Percentiles rank a stretch among this genome's conserved stretches.
Evolutionary conservation across 306 rosid species (phyloP).

Genomic region (Begonia loranthoides): DNA sequence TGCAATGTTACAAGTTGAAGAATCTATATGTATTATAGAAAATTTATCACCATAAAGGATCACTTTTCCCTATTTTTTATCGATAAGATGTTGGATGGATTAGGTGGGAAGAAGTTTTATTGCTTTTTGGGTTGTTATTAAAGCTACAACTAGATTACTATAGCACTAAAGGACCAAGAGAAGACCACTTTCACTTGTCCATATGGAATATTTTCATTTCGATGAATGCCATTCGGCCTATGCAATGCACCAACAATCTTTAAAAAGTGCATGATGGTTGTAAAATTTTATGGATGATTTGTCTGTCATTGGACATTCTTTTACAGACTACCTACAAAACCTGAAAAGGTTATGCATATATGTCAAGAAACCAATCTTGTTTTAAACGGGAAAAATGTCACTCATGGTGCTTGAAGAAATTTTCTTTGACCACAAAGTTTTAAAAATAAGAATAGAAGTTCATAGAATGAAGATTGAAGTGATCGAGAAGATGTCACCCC

Average conservation of each 20-base stretch:
- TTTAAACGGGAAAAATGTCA: background rate
- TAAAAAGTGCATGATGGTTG: background rate
- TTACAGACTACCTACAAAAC: background rate
- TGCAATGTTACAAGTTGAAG: too few species aligned
- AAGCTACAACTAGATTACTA: too few species aligned
- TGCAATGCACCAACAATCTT: background rate
- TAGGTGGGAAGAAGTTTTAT: too few species aligned
- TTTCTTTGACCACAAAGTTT: background rate
- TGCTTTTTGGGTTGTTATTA: too few species aligned
- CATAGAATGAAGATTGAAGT: too few species aligned
- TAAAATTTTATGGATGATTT: background rate
- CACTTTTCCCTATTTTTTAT: too few species aligned
- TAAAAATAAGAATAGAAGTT: background rate
- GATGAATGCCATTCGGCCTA: background rate
- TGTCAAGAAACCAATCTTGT: background rate
- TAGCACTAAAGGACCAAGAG: background rate
- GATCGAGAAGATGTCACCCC: background rate
- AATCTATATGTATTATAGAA: too few species aligned
- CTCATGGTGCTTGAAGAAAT: background rate
- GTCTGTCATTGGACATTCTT: background rate
- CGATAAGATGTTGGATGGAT: too few species aligned
- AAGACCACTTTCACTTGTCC: background rate
- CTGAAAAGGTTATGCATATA: background rate
- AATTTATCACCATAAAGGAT: too few species aligned
- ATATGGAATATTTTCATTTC: background rate